Evolutionary conservation across 1,139 yeast genomes (phyloP).

Genomic region (Scheffersomyces titani): DNA sequence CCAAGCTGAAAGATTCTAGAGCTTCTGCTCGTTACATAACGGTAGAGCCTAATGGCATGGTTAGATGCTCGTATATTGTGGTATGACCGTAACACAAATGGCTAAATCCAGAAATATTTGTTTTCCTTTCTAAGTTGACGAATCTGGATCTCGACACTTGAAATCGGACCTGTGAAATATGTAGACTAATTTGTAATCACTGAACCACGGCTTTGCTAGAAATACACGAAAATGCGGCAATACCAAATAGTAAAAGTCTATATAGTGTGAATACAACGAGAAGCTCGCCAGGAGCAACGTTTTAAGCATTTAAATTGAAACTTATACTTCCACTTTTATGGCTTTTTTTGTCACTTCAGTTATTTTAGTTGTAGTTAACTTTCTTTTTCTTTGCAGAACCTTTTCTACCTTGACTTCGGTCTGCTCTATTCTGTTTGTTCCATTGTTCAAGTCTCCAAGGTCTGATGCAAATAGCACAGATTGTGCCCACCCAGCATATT

Average conservation of each 20-base stretch:
- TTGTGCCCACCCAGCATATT: constrained; percentile 98
- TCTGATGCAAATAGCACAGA: constrained; percentile 89
- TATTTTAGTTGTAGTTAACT: background rate
- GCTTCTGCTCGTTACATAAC: background rate
- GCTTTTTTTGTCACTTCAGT: background rate
- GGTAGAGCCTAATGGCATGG: too few species aligned
- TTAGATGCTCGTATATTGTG: background rate
- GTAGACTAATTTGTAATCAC: background rate
- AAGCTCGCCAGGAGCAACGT: background rate
- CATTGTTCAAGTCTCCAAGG: constrained; percentile 61
- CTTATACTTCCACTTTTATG: background rate
- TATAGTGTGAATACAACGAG: background rate
- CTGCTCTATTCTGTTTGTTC: constrained; percentile 21
- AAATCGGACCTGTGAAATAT: background rate
- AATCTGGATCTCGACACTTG: background rate
- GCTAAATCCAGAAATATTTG: background rate
- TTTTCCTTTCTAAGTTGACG: background rate
- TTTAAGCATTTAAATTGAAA: background rate
- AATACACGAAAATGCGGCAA: background rate
- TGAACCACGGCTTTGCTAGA: background rate
- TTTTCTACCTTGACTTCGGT: constrained; percentile 6
- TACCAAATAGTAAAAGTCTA: background rate
- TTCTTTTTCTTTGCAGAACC: background rate
- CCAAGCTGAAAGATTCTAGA: background rate
- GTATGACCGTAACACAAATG: background rate